Conservation (phyloP, 108 stramenopile species). For the Skeletonema costatum region DNA sequence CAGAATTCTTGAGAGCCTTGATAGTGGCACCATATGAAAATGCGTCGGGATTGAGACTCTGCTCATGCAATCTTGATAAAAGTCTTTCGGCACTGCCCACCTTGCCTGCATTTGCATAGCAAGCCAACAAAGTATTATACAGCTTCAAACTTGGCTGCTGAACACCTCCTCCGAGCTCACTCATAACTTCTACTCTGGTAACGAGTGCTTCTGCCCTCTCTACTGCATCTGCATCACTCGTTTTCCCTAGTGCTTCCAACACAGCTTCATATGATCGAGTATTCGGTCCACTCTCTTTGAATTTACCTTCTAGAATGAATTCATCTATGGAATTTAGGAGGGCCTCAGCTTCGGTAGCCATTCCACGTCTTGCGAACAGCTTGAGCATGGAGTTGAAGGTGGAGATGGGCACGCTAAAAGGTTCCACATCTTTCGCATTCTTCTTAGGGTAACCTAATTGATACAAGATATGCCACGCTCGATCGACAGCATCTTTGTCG, state of each 20-base stretch:
- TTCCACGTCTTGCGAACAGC: slow-evolving; percentile 36
- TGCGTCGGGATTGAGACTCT: slow-evolving; percentile 9
- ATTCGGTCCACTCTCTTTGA: slow-evolving; percentile 13
- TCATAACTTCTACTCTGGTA: slow-evolving; percentile 33
- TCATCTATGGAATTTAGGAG: slow-evolving; percentile 37
- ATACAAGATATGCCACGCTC: slow-evolving; percentile 31
- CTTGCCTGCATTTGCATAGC: slow-evolving; percentile 33
- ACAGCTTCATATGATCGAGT: slow-evolving; percentile 41
- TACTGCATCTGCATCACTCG: slow-evolving; percentile 23
- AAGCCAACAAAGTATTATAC: slow-evolving; percentile 31
- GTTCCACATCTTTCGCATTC: slow-evolving; percentile 7
- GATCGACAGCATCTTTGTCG: slow-evolving; percentile 16
- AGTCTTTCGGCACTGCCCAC: slow-evolving; percentile 36
- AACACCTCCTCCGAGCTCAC: slow-evolving; percentile 27
- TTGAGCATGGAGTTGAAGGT: slow-evolving; percentile 42
- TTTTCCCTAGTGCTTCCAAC: slow-evolving; percentile 37
- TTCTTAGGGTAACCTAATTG: slow-evolving; percentile 11
- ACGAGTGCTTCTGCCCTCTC: slow-evolving; percentile 31
- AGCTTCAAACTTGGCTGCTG: slow-evolving; percentile 31
- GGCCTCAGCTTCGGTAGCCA: slow-evolving; percentile 30
- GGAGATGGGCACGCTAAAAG: slow-evolving; percentile 15
- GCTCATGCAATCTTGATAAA: slow-evolving; percentile 13
- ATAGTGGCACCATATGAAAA: slow-evolving; percentile 33
- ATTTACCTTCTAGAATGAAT: slow-evolving; percentile 12
- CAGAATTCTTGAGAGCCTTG: slow-evolving; percentile 41